These are phyloP conservation scores for Digitaria exilis DNA, from an alignment of 202 grass and related monocot species.

Conservation along the genomic window DNA sequence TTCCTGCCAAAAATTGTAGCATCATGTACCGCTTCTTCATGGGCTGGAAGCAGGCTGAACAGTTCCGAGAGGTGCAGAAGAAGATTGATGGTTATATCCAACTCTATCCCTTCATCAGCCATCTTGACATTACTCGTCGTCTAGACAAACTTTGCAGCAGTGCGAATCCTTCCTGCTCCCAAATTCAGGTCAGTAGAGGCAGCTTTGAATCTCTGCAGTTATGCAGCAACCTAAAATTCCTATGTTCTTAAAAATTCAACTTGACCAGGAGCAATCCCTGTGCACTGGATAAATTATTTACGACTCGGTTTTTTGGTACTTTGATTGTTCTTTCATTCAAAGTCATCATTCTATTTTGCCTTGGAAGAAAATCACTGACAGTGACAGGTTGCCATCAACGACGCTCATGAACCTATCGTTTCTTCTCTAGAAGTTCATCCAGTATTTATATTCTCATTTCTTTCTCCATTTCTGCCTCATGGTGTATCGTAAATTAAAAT, in stretches of 20 bases:
- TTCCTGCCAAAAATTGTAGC: background rate
- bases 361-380: background rate
- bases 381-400: background rate
- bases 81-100: slow-evolving; percentile 2
- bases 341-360: background rate
- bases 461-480: background rate
- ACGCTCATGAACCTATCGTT: background rate
- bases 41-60: background rate
- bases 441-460: background rate
- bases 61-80: background rate
- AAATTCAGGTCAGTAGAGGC: background rate
- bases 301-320: background rate
- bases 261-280: background rate
- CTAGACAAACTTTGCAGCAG: background rate
- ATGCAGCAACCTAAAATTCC: background rate
- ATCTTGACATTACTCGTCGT: background rate
- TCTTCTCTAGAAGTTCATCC: background rate
- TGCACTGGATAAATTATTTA: background rate
- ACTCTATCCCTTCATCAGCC: background rate
- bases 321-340: background rate
- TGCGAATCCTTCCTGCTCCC: background rate
- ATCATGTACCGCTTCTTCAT: background rate
- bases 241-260: background rate
- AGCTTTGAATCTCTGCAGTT: background rate
- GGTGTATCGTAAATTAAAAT: background rate